A percentile compares a stretch with the other conserved stretches of the same genome.
These are phyloP conservation scores for Xylariaceae sp. DNA, from an alignment of 2,329 filamentous ascomycete species.

Conservation along the genomic window DNA sequence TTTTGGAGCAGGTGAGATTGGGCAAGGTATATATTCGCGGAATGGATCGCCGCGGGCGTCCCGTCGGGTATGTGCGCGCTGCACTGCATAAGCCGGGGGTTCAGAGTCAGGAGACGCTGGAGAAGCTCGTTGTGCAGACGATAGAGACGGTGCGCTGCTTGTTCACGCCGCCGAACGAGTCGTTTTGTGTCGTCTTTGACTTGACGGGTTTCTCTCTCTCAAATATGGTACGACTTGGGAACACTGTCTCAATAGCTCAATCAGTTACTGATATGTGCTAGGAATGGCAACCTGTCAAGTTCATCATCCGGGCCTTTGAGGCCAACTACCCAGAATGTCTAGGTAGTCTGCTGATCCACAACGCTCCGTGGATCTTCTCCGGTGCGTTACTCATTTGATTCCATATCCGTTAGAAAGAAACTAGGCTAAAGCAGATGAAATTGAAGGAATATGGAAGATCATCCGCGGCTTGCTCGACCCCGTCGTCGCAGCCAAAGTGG, in stretches of 20 bases:
- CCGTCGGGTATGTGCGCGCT: slow-evolving; percentile 85
- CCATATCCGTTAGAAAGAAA: neutral
- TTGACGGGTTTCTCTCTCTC: slow-evolving; percentile 90
- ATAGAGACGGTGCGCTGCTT: slow-evolving; percentile 90
- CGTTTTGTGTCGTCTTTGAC: slow-evolving; percentile 89
- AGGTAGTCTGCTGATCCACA: slow-evolving; percentile 87
- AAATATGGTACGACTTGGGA: slow-evolving; percentile 74
- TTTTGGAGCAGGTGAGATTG: slow-evolving; percentile 79
- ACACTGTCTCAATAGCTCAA: neutral
- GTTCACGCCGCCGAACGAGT: slow-evolving; percentile 76
- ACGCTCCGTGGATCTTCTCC: slow-evolving; percentile 94
- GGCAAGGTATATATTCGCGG: slow-evolving; percentile 93
- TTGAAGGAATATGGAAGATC: slow-evolving; percentile 82
- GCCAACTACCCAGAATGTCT: slow-evolving; percentile 95
- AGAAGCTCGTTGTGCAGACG: slow-evolving; percentile 85
- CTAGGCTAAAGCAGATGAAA: slow-evolving; percentile 7
- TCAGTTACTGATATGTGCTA: slow-evolving; percentile 40
- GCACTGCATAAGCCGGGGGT: slow-evolving; percentile 80
- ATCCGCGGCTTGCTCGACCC: slow-evolving; percentile 94
- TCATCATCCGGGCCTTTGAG: slow-evolving; percentile 98
- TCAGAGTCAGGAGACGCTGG: slow-evolving; percentile 78
- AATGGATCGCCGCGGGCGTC: slow-evolving; percentile 78
- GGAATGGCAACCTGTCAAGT: slow-evolving; percentile 94
- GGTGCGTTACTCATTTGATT: slow-evolving; percentile 55
- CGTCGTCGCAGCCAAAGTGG: slow-evolving; percentile 87